Base-by-base conservation (phyloP, 495 filamentous ascomycete species). In the Baudoinia panamericana region DNA sequence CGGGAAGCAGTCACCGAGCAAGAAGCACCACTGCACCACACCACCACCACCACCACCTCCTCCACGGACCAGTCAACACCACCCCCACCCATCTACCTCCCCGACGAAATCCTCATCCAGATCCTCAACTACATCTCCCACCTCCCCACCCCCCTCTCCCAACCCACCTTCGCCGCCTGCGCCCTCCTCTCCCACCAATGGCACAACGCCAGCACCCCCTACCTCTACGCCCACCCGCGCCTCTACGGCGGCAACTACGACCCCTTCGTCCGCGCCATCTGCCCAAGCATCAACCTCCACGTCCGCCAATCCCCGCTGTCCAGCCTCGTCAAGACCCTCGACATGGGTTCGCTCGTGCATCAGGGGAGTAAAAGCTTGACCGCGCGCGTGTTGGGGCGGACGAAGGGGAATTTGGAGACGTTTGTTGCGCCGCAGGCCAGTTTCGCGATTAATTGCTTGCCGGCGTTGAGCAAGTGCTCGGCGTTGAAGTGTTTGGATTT, bases 341-440 rank as follows among this genome's bases (percentile, higher is more conserved):
- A 81, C 51, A 67, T 85, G 55, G 63, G 63, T 18, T 34, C 51
- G 23, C 63, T 84, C 29, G 70, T 81, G 4, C 75, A 85, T 48
- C 73, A 83, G 51, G 69, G 76, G 19, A 69, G 68, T 30, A 73
- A 73, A 41, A 78, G 73, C 36, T 54, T 71, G 17, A 82, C 77
- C 1, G 76, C 79, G 15, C 64, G 78, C 26, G 55, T 85, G 10
- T 52, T 85, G 15, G 70, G 71, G 4, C 58, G 74, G 15, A 62
- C 73, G 9, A 78, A 78, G 39, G 57, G 52, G 16, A 67, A 62
- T 15, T 56, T 85, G 7, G 68, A 74, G 32, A 60, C 61, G 22
- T 80, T 85, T 50, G 57, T 72, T 24, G 80, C 80, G 11, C 80
- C 80, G 0, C 73, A 72, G 31, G 64, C 73, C 2, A 69, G 68